Percentiles rank a stretch among this genome's conserved stretches.
phyloP scores from a whole-genome alignment of 768 basidiomycete genomes.

The Calocybe cyanea region DNA sequence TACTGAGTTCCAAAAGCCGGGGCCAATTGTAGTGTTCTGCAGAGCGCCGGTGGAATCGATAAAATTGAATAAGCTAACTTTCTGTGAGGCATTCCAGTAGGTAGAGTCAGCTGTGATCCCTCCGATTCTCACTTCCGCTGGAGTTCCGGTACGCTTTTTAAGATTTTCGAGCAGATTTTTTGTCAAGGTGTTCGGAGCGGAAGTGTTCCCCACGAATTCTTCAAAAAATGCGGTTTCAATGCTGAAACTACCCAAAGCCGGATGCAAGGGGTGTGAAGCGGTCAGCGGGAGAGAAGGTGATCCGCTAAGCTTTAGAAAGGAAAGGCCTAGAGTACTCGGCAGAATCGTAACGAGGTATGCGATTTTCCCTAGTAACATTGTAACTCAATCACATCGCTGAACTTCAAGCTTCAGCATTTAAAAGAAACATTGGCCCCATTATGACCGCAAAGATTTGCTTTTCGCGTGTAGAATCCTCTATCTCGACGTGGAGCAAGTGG shows the following conservation, averaged over 20 bases:
- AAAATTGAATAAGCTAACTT: slow-evolving; percentile 38
- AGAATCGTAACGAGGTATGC: slow-evolving; percentile 1
- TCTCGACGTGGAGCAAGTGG: neutral
- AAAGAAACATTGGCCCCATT: neutral
- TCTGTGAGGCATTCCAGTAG: slow-evolving; percentile 40
- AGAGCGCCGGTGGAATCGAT: slow-evolving; percentile 39
- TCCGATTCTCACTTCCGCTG: slow-evolving; percentile 47
- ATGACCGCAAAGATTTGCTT: neutral
- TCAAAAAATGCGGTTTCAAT: slow-evolving; percentile 54
- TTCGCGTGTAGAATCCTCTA: neutral
- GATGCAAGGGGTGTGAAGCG: slow-evolving; percentile 40
- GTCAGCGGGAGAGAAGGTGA: slow-evolving; percentile 37
- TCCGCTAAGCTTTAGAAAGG: slow-evolving; percentile 32
- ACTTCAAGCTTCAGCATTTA: neutral
- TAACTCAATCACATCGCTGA: neutral
- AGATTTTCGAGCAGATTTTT: slow-evolving; percentile 43
- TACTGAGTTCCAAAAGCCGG: slow-evolving; percentile 45
- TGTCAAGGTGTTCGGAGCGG: slow-evolving; percentile 40
- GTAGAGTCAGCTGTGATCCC: slow-evolving; percentile 55
- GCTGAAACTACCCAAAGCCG: slow-evolving; percentile 48
- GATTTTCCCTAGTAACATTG: neutral
- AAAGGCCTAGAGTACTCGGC: slow-evolving; percentile 5
- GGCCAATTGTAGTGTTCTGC: slow-evolving; percentile 49
- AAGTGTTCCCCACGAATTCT: slow-evolving; percentile 43
- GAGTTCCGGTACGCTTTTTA: slow-evolving; percentile 37